A percentile compares a stretch with the other conserved stretches of the same genome.
Evolutionary conservation across 257 asterid genomes (phyloP).

Genomic region (Linderniella brevidens): DNA sequence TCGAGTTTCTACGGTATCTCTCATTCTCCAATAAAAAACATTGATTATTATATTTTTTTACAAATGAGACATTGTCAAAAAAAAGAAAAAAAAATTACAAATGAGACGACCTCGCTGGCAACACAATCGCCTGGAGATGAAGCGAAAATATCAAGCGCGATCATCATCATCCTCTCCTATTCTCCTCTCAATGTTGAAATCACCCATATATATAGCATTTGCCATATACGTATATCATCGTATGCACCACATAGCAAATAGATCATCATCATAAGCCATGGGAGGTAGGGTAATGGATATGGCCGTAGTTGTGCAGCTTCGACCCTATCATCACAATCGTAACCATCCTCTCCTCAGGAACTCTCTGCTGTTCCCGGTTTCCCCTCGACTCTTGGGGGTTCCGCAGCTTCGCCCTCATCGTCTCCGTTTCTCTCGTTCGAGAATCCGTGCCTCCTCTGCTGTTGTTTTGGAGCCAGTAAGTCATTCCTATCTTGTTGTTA

Average conservation of each 20-base stretch:
- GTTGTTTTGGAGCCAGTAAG: constrained; percentile 44
- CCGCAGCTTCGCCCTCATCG: constrained; percentile 15
- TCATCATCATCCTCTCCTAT: constrained; percentile 22
- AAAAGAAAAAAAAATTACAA: no score
- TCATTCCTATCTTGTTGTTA: neutral
- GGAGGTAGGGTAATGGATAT: constrained; percentile 25
- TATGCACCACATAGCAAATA: constrained; percentile 11
- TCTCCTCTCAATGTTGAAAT: constrained; percentile 30
- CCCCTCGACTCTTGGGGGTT: constrained; percentile 15
- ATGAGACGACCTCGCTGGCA: no score
- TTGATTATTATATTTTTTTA: no score
- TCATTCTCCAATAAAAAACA: no score
- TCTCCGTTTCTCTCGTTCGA: constrained; percentile 16
- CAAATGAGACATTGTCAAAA: no score
- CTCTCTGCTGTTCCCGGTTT: constrained; percentile 13
- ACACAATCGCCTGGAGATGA: neutral
- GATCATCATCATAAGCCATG: constrained; percentile 13
- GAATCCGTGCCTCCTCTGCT: constrained; percentile 44
- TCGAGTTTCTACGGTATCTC: no score
- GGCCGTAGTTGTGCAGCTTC: constrained; percentile 15
- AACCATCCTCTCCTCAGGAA: constrained; percentile 15
- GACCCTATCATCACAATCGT: constrained; percentile 10
- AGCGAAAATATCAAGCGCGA: constrained; percentile 22
- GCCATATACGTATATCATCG: constrained; percentile 19
- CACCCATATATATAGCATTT: constrained; percentile 47